These are phyloP conservation scores for Hymenotorrendiella dingleyae DNA, from an alignment of 2,329 filamentous ascomycete species.

Conservation along the genomic window DNA sequence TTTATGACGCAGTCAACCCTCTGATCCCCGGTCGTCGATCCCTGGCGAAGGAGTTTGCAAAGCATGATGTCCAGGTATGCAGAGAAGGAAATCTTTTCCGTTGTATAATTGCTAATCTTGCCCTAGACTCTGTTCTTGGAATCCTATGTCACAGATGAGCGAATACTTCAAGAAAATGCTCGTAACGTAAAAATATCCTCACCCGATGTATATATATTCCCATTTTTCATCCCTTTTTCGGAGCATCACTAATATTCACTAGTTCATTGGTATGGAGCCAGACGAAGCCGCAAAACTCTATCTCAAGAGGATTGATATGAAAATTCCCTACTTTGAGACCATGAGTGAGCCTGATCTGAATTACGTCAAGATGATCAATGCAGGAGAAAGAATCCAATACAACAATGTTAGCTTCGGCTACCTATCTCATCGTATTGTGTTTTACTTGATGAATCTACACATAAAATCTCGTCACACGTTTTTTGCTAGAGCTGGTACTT, in stretches of 20 bases:
- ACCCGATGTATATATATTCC: conserved; percentile 62
- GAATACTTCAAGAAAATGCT: conserved; percentile 93
- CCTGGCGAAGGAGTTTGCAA: conserved; percentile 93
- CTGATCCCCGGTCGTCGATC: conserved; percentile 74
- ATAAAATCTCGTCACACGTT: conserved; percentile 94
- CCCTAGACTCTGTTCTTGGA: conserved; percentile 88
- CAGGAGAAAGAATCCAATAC: conserved; percentile 85
- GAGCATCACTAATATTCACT: conserved; percentile 11
- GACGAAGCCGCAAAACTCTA: conserved; percentile 92
- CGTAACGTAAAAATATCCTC: conserved; percentile 97
- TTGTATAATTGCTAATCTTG: conserved; percentile 11
- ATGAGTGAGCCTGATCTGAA: conserved; percentile 94
- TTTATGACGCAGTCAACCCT: conserved; percentile 97
- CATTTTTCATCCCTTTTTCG: neutral
- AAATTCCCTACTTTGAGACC: conserved; percentile 93
- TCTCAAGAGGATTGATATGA: conserved; percentile 78
- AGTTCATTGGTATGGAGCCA: conserved; percentile 87
- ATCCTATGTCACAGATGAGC: conserved; percentile 87
- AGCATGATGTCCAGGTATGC: conserved; percentile 82
- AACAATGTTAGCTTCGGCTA: conserved; percentile 98
- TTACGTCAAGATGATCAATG: conserved; percentile 99
- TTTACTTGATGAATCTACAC: conserved; percentile 95
- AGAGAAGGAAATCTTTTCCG: neutral
- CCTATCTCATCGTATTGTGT: conserved; percentile 92
- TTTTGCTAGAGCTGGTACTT: conserved; percentile 82